These are phyloP conservation scores for Rubia balearica DNA, from an alignment of 305 asterid species.

Conservation along the genomic window DNA sequence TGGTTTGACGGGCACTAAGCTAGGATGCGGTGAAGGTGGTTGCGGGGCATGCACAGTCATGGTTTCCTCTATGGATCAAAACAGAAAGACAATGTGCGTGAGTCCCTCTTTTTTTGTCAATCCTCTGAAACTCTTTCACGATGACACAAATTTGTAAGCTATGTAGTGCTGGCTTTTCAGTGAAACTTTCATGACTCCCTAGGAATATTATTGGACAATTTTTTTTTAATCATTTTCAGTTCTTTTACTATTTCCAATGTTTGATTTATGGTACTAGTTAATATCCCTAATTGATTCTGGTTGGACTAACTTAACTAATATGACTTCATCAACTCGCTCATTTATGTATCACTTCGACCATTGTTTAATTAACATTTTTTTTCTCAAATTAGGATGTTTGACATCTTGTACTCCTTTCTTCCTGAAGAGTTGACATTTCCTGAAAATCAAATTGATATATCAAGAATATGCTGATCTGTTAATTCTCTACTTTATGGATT, in stretches of 20 bases:
- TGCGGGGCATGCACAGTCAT: constrained; percentile 99
- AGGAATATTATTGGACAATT: neutral
- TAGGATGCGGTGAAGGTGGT: constrained; percentile 99
- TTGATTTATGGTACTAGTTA: neutral
- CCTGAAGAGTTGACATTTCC: neutral
- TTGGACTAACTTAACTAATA: neutral
- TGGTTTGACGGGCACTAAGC: constrained; percentile 91
- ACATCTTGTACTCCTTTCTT: neutral
- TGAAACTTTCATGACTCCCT: neutral
- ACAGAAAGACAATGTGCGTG: constrained; percentile 68
- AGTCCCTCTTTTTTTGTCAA: constrained; percentile 35
- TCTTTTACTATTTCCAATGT: neutral
- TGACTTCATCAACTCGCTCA: neutral
- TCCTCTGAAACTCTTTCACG: neutral
- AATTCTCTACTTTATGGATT: neutral
- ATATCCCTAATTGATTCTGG: neutral
- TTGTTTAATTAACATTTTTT: neutral
- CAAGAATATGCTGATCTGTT: neutral
- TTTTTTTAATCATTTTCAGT: neutral
- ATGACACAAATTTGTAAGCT: neutral
- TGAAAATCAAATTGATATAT: neutral
- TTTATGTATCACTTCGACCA: neutral
- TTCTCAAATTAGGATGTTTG: neutral
- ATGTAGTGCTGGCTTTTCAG: neutral
- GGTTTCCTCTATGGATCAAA: constrained; percentile 78